phyloP scores from a whole-genome alignment of 1,284 basidiomycete genomes.

The Sporisorium reilianum region DNA sequence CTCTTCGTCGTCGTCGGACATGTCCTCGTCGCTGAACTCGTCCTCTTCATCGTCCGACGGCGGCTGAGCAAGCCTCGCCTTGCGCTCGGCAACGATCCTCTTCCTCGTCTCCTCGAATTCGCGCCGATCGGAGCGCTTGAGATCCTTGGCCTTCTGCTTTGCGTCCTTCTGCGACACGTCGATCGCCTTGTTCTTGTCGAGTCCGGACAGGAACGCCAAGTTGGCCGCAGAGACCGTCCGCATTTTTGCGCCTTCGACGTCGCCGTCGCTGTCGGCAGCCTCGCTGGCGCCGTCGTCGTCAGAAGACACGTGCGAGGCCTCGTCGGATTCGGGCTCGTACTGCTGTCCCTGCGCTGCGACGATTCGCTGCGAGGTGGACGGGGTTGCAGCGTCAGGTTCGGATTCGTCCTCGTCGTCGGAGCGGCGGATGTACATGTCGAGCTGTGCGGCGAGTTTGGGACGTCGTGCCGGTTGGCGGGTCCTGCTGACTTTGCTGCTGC shows the following conservation, averaged over 20 bases:
- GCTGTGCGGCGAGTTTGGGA: conserved; percentile 24
- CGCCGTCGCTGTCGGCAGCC: conserved; percentile 1
- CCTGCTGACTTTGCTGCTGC: conserved; percentile 2
- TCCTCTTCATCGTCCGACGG: conserved; percentile 32
- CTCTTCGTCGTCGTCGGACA: conserved; percentile 73
- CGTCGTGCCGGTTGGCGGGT: conserved; percentile 3
- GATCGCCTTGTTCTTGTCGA: conserved; percentile 37
- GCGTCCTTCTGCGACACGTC: conserved; percentile 41
- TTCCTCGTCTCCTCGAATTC: conserved; percentile 36
- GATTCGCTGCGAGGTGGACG: not conserved
- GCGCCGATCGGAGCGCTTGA: conserved; percentile 26
- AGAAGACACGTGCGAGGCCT: conserved; percentile 38
- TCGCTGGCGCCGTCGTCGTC: conserved; percentile 9
- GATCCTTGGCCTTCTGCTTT: conserved; percentile 37
- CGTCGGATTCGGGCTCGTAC: conserved; percentile 39
- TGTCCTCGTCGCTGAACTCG: conserved; percentile 67
- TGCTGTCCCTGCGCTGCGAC: not conserved
- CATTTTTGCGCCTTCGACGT: conserved; percentile 6
- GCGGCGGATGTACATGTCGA: conserved; percentile 46
- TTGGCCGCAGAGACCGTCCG: conserved; percentile 44
- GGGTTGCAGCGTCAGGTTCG: conserved; percentile 6
- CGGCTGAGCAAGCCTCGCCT: conserved; percentile 81
- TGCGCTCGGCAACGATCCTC: conserved; percentile 25
- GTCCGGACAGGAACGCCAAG: conserved; percentile 27
- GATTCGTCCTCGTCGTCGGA: conserved; percentile 29